Evolutionary conservation across 805 yeast species (phyloP).

Genomic region (Scheffersomyces lignosus): DNA sequence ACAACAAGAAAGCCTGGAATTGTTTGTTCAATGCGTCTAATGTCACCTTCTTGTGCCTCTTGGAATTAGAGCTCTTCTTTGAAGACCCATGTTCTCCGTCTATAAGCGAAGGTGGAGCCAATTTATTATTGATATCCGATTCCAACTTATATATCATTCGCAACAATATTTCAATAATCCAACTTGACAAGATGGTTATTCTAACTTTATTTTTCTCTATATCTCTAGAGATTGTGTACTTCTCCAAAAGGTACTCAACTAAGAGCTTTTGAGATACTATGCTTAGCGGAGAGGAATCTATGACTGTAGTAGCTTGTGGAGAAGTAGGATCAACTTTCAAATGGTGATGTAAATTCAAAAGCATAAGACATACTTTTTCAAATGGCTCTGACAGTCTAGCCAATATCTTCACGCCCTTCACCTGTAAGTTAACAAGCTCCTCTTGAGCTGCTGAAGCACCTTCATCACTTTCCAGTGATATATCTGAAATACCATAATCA

Average conservation of each 20-base stretch:
- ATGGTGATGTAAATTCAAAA: constrained; percentile 19
- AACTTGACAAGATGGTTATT: constrained; percentile 54
- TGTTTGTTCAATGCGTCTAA: constrained; percentile 4
- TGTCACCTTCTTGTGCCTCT: background rate
- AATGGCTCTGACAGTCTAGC: constrained; percentile 67
- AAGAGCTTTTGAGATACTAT: constrained; percentile 24
- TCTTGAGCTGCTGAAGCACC: constrained; percentile 2
- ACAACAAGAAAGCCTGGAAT: constrained; percentile 51
- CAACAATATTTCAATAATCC: constrained; percentile 63
- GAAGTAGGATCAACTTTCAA: background rate
- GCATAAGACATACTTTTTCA: constrained; percentile 64
- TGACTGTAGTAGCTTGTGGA: background rate
- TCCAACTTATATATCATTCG: constrained; percentile 47
- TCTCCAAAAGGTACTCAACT: constrained; percentile 34
- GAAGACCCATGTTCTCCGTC: background rate
- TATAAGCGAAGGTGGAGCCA: background rate
- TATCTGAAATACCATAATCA: too few relatives aligned
- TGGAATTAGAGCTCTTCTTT: background rate
- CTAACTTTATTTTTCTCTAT: constrained; percentile 28
- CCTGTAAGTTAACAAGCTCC: constrained; percentile 22
- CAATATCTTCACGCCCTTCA: constrained; percentile 46
- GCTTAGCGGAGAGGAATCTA: constrained; percentile 2
- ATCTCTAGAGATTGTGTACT: constrained; percentile 23
- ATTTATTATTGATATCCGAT: constrained; percentile 15
- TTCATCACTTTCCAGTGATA: constrained; percentile 9